These are phyloP conservation scores for Aspergillus japonicus DNA, from an alignment of 2,329 filamentous ascomycete species.

Conservation along the genomic window DNA sequence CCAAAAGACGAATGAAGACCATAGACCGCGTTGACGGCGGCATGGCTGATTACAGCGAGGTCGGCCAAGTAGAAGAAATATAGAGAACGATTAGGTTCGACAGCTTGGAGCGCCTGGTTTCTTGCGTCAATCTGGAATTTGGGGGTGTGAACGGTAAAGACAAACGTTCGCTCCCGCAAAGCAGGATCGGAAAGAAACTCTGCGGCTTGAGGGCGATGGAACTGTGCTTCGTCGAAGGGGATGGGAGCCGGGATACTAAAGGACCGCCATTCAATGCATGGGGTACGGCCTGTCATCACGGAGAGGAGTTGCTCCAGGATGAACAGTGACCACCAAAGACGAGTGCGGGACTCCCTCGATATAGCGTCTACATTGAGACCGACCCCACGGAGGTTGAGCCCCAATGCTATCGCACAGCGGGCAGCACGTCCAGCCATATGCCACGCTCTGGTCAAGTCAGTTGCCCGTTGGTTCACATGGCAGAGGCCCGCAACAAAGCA, in stretches of 20 bases:
- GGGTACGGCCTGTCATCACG: slow-evolving; percentile 41
- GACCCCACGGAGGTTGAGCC: slow-evolving; percentile 40
- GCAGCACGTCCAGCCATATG: slow-evolving; percentile 37
- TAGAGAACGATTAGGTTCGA: background rate
- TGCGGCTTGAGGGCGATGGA: slow-evolving; percentile 19
- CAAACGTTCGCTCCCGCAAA: background rate
- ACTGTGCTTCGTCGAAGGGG: slow-evolving; percentile 31
- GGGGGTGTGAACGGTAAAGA: background rate
- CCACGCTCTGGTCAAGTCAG: slow-evolving; percentile 34
- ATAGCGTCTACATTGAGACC: slow-evolving; percentile 32
- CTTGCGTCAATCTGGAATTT: background rate
- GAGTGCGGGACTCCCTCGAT: slow-evolving; percentile 41
- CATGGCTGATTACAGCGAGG: slow-evolving; percentile 3
- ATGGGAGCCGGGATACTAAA: slow-evolving; percentile 33
- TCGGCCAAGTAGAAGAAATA: slow-evolving; percentile 4
- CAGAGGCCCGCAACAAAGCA: background rate
- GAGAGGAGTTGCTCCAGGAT: slow-evolving; percentile 39
- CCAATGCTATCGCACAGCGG: slow-evolving; percentile 40
- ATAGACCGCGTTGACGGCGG: slow-evolving; percentile 1
- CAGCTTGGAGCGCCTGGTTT: background rate
- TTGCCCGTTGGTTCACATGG: background rate
- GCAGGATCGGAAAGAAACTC: background rate
- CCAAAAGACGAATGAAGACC: background rate
- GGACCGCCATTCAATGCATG: slow-evolving; percentile 30
- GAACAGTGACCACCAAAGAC: slow-evolving; percentile 44